A percentile compares a stretch with the other conserved stretches of the same genome.
These are phyloP conservation scores for Zymoseptoria pseudotritici DNA, from an alignment of 2,329 filamentous ascomycete species.

Conservation along the genomic window DNA sequence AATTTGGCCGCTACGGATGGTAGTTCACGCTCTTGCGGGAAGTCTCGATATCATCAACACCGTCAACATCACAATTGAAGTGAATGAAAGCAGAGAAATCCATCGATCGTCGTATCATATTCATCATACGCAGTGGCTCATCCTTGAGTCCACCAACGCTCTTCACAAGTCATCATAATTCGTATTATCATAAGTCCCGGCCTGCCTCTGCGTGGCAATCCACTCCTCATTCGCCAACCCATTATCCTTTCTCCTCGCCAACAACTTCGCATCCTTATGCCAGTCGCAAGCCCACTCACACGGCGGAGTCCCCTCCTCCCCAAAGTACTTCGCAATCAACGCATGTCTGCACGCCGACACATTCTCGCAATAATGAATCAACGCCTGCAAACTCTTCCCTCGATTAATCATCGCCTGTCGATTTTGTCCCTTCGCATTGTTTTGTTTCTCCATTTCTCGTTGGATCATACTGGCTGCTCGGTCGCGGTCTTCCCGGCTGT, in stretches of 20 bases:
- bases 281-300: slow-evolving; percentile 46
- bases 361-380: slow-evolving; percentile 77
- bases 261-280: slow-evolving; percentile 37
- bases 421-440: slow-evolving; percentile 22
- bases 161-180: slow-evolving; percentile 23
- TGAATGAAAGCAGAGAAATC: background rate
- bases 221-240: slow-evolving; percentile 43
- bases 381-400: slow-evolving; percentile 41
- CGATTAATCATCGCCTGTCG: slow-evolving; percentile 36
- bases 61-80: background rate
- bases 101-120: background rate
- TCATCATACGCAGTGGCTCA: background rate
- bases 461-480: slow-evolving; percentile 53
- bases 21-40: too few relatives aligned
- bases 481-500: slow-evolving; percentile 79
- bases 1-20: too few relatives aligned
- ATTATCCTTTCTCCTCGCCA: slow-evolving; percentile 38
- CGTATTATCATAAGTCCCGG: slow-evolving; percentile 33
- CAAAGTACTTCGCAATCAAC: slow-evolving; percentile 70
- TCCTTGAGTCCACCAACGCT: background rate
- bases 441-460: slow-evolving; percentile 34
- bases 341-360: slow-evolving; percentile 66
- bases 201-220: slow-evolving; percentile 41
- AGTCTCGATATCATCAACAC: too few relatives aligned
- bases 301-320: slow-evolving; percentile 41